phyloP scores from a whole-genome alignment of 163 green algal genomes.

The Scenedesmus sp. region DNA sequence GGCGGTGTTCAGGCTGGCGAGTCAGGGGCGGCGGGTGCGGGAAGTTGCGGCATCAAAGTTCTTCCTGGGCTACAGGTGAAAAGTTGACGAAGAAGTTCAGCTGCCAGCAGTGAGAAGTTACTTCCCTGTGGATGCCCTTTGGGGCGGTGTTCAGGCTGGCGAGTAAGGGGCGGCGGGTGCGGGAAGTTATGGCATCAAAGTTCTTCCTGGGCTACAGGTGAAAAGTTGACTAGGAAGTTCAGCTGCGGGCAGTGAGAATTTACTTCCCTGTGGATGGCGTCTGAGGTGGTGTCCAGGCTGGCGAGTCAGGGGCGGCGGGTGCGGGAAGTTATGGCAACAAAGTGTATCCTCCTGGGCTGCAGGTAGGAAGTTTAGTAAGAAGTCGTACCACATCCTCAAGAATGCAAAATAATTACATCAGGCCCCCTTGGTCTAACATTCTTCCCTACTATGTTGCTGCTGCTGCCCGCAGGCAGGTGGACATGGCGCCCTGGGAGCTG shows the following conservation, averaged over 20 bases:
- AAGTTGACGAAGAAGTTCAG: neutral
- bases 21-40: neutral
- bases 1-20: neutral
- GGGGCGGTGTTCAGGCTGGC: neutral
- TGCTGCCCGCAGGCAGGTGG: slow-evolving; percentile 80
- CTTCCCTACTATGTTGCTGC: neutral
- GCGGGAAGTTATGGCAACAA: neutral
- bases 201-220: too few species aligned
- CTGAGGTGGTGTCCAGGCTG: neutral
- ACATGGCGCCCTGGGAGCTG: slow-evolving; percentile 87
- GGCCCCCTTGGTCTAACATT: too few species aligned
- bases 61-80: neutral
- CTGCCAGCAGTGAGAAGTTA: too few species aligned
- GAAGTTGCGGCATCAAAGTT: neutral
- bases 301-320: neutral
- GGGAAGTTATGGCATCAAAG: neutral
- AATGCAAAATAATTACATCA: too few species aligned
- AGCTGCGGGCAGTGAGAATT: too few species aligned
- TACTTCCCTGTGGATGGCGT: too few species aligned
- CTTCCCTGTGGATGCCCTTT: neutral
- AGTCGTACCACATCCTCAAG: neutral
- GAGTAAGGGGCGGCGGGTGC: neutral
- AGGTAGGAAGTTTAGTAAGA: too few species aligned
- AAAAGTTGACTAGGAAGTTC: too few species aligned
- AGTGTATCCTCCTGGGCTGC: too few species aligned